phyloP scores from a whole-genome alignment of 805 yeast species.

The Schizosaccharomyces octosporus region DNA sequence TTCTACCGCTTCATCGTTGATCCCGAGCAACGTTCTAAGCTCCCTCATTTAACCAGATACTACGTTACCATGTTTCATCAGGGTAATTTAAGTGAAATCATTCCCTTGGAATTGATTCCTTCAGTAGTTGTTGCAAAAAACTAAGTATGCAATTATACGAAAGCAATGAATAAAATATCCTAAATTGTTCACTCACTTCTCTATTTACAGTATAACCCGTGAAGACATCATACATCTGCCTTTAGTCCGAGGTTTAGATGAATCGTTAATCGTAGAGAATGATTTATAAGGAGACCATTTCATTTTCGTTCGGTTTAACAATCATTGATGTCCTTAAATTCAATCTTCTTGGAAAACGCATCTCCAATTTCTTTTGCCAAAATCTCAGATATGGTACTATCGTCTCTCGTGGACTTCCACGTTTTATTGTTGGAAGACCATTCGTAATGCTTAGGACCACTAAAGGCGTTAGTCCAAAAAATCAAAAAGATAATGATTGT shows the following conservation, averaged over 20 bases:
- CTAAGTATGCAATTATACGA: neutral
- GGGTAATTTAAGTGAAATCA: slow-evolving; percentile 7
- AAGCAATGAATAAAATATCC: too few species aligned
- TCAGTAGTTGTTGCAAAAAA: neutral
- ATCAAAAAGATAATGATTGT: neutral
- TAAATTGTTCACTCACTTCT: too few species aligned
- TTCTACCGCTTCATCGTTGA: slow-evolving; percentile 40
- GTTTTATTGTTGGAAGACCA: neutral
- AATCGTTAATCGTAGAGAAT: too few species aligned
- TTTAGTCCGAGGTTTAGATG: too few species aligned
- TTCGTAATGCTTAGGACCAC: neutral
- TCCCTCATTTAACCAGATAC: slow-evolving; percentile 51
- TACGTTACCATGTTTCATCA: slow-evolving; percentile 27
- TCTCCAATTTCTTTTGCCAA: neutral
- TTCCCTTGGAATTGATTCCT: neutral
- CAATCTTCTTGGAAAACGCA: neutral
- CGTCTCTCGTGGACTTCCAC: neutral
- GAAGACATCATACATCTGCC: too few species aligned
- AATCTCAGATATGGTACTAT: neutral
- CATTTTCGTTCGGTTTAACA: neutral
- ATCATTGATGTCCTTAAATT: neutral
- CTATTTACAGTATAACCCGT: too few species aligned
- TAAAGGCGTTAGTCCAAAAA: neutral
- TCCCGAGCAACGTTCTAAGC: slow-evolving; percentile 32
- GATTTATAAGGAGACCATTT: neutral